Evolutionary conservation across 2,329 filamentous ascomycete genomes (phyloP).

Genomic region (Chaetomium sp.): DNA sequence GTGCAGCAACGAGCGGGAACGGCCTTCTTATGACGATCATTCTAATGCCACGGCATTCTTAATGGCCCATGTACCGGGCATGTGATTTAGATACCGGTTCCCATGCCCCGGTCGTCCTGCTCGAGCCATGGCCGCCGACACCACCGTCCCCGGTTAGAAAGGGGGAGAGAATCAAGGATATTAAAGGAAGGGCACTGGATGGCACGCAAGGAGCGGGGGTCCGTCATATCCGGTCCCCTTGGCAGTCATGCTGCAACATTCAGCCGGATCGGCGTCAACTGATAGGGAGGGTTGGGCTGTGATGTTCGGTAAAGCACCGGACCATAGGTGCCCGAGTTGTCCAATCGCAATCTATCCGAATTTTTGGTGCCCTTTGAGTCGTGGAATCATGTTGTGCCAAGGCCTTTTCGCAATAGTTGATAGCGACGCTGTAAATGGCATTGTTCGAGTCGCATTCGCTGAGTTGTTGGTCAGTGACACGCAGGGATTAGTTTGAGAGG

Average conservation of each 20-base stretch:
- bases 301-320: slow-evolving; percentile 8
- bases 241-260: slow-evolving; percentile 17
- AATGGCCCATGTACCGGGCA: not conserved
- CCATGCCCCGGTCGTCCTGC: not conserved
- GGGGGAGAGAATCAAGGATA: not conserved
- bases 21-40: not conserved
- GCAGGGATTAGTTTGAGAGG: not conserved
- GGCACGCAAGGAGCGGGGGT: slow-evolving; percentile 14
- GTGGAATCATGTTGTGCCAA: not conserved
- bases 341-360: not conserved
- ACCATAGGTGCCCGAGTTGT: slow-evolving; percentile 1
- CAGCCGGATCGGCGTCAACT: slow-evolving; percentile 17
- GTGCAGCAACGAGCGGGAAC: not conserved
- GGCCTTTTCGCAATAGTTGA: not conserved
- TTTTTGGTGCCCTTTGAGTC: not conserved
- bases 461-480: not conserved
- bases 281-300: not conserved
- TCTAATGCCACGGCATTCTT: not conserved
- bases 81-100: not conserved
- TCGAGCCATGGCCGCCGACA: not conserved
- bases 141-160: not conserved
- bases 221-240: slow-evolving; percentile 8
- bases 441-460: not conserved
- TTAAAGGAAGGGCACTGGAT: not conserved
- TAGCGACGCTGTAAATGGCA: not conserved